Conservation (phyloP, 208 protist species). For the Trypanosoma conorhini region DNA sequence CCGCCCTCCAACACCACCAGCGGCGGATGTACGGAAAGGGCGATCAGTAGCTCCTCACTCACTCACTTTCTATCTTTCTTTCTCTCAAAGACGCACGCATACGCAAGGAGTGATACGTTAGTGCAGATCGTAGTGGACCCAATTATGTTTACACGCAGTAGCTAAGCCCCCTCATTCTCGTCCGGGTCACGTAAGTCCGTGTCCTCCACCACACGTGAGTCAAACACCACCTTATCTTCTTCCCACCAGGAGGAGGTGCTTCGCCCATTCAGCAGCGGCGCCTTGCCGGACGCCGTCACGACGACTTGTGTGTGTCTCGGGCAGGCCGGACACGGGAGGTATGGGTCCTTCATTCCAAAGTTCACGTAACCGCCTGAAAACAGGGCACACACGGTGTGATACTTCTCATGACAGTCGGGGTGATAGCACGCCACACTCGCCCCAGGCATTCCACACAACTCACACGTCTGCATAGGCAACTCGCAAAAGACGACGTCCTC, state of each 20-base stretch:
- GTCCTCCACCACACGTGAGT: constrained; percentile 74
- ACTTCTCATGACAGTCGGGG: constrained; percentile 81
- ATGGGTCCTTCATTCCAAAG: constrained; percentile 85
- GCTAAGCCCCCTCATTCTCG: constrained; percentile 61
- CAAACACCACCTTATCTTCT: constrained; percentile 78
- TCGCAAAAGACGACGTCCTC: constrained; percentile 73
- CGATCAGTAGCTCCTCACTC: no score
- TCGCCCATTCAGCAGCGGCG: constrained; percentile 14
- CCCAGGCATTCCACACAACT: constrained; percentile 65
- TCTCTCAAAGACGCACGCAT: no score
- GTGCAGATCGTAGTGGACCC: constrained; percentile 3
- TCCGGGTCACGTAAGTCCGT: constrained; percentile 85
- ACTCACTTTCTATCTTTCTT: no score
- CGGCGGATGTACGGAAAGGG: background rate
- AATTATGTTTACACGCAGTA: background rate
- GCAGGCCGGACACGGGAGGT: constrained; percentile 76
- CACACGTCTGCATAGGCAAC: constrained; percentile 55
- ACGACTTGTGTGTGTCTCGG: constrained; percentile 79
- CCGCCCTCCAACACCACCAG: no score
- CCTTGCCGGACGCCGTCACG: constrained; percentile 11
- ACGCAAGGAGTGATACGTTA: no score
- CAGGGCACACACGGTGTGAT: constrained; percentile 38
- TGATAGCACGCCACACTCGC: constrained; percentile 84
- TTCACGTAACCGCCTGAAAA: constrained; percentile 86
- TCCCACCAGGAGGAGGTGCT: constrained; percentile 51